These are phyloP conservation scores for Hypoxylon sp. DNA, from an alignment of 2,329 filamentous ascomycete genomes.

Conservation along the genomic window DNA sequence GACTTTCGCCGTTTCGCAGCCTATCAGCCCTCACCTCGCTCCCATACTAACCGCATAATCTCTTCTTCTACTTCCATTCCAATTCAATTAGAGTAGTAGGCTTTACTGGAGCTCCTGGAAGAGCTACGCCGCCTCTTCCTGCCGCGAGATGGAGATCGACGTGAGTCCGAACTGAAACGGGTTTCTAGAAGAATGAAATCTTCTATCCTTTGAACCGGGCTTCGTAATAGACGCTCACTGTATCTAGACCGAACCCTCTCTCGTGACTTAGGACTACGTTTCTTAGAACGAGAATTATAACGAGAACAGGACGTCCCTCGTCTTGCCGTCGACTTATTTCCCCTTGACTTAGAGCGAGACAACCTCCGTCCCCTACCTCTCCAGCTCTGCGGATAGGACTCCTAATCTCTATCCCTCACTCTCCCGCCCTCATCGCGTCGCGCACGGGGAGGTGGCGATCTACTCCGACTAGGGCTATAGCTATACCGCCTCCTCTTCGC, in stretches of 20 bases:
- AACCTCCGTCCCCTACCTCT: background rate
- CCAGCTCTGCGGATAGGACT: background rate
- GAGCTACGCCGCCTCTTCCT: background rate
- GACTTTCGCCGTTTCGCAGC: background rate
- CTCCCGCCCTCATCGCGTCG: conserved; percentile 14
- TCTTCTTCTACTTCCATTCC: background rate
- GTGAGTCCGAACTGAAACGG: background rate
- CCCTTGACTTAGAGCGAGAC: background rate
- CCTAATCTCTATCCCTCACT: conserved; percentile 31
- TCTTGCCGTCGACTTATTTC: background rate
- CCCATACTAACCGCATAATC: background rate
- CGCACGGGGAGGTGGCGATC: conserved; percentile 27
- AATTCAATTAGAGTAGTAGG: background rate
- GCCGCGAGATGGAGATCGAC: background rate
- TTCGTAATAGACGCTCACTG: background rate
- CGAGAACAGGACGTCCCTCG: background rate
- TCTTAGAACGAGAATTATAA: background rate
- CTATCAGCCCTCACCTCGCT: background rate
- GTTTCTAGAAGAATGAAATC: background rate
- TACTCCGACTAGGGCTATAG: conserved; percentile 28
- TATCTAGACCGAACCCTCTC: background rate
- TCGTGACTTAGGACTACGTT: background rate
- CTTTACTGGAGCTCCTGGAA: background rate
- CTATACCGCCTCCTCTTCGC: conserved; percentile 45
- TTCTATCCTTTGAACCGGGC: background rate